Base-by-base conservation (phyloP, 257 asterid genomes). In the Solanum chilense region DNA sequence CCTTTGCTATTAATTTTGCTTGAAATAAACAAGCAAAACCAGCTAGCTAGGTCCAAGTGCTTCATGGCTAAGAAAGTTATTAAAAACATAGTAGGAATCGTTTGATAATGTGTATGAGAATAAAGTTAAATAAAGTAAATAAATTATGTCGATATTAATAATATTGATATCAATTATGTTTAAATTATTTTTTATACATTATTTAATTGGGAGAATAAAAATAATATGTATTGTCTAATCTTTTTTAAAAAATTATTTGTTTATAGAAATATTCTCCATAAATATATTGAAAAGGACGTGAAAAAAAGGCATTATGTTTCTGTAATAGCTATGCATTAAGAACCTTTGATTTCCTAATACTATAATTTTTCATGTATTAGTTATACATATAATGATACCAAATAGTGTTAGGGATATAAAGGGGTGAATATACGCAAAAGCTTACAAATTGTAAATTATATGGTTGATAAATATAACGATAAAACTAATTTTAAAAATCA, bases 61-160 rank as follows among this genome's bases (percentile, higher is more conserved):
- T 68, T 31, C 42, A 15, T 69, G 41, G 76, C 21, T 29, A 29
- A 29, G 1, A 69, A 29, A 7, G 5, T 6, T 29, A 69, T 15
- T 3, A 7, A 5, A 23, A 11, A 62, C 2, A 1, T 23, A 6
- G 0, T 1, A 4, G 7, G 29, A 7, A 31, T n/a, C 15, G 31
- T 23, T 23, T 62, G 16, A n/a, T 62, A 62, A 10, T 7, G 31
- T 62, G 16, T n/a, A n/a, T 62, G 27, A 62, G 8, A 62, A 62
- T 11, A 62, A n/a, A 11, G 15, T 62, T 62, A 3, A n/a, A n/a
- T 1, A 62, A 1, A 62, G 8, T 62, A n/a, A 11, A 11, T 62
- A n/a, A 62, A 62, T 5, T n/a, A 62, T 62, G 1, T n/a, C 0
- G 15, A n/a, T n/a, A 62, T 23, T 23, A 23, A 62, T 62, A 62